phyloP scores from a whole-genome alignment of 176 grass and related monocot species.

The Microstegium vimineum region DNA sequence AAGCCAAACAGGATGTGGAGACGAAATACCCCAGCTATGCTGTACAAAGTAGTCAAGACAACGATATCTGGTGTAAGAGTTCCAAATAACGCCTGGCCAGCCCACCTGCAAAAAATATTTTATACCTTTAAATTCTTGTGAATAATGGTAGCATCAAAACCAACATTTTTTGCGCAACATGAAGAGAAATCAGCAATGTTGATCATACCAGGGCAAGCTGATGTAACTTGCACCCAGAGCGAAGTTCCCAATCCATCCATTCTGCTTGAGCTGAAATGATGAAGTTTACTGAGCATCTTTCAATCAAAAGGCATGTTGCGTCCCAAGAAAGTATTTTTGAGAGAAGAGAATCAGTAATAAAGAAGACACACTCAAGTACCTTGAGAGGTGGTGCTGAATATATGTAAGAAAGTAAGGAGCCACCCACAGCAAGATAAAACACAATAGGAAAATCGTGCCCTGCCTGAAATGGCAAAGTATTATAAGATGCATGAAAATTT shows the following conservation, averaged over 20 bases:
- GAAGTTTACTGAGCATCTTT: not conserved
- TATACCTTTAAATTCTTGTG: conserved; percentile 15
- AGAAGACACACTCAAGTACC: conserved; percentile 42
- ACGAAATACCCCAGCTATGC: conserved; percentile 77
- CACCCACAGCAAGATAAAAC: conserved; percentile 94
- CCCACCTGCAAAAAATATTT: conserved; percentile 68
- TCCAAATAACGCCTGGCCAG: conserved; percentile 94
- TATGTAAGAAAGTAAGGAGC: conserved; percentile 98
- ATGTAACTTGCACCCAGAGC: conserved; percentile 96
- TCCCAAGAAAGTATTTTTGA: conserved; percentile 13
- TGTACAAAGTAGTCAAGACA: conserved; percentile 85
- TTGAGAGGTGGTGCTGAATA: conserved; percentile 98
- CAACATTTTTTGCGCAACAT: conserved; percentile 14
- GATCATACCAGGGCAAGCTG: conserved; percentile 78
- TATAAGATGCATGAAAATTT: conserved; percentile 18
- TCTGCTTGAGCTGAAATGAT: conserved; percentile 76
- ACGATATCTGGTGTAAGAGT: conserved; percentile 91
- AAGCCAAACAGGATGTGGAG: conserved; percentile 23
- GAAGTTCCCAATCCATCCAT: conserved; percentile 99
- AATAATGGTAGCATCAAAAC: not conserved
- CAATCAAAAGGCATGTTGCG: not conserved
- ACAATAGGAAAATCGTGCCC: conserved; percentile 83
- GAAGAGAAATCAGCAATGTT: not conserved
- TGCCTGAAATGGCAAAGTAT: conserved; percentile 57
- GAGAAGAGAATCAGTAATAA: not conserved